A percentile compares a stretch with the other conserved stretches of the same genome.
Evolutionary conservation across 257 asterid genomes (phyloP).

Genomic region (Vinca minor): DNA sequence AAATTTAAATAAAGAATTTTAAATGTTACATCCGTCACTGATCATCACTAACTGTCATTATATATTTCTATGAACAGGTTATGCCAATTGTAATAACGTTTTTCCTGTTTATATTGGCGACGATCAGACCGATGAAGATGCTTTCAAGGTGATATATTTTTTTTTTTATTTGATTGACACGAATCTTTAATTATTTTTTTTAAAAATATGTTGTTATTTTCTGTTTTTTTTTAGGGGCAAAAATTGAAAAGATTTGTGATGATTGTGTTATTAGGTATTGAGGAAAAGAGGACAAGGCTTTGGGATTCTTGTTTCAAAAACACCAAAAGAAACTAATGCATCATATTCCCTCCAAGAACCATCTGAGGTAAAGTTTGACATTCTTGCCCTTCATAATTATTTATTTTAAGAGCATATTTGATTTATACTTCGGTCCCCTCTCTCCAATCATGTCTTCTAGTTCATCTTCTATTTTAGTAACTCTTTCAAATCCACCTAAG

Average conservation of each 20-base stretch:
- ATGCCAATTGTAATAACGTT: constrained; percentile 48
- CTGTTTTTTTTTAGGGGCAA: not conserved
- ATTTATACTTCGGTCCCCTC: too few species aligned
- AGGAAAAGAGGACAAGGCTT: constrained; percentile 74
- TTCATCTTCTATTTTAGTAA: too few species aligned
- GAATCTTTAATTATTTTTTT: not conserved
- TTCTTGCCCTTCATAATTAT: not conserved
- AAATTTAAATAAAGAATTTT: too few species aligned
- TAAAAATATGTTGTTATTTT: too few species aligned
- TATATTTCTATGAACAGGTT: constrained; percentile 25
- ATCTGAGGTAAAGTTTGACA: constrained; percentile 44
- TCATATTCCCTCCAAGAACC: constrained; percentile 86
- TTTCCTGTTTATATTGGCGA: constrained; percentile 88
- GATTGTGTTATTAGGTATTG: constrained; percentile 39
- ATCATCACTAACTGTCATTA: constrained; percentile 6
- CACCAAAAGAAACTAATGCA: constrained; percentile 74
- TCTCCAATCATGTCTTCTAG: too few species aligned
- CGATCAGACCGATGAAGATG: constrained; percentile 88
- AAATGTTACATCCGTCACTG: not conserved
- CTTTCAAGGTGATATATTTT: constrained; percentile 59
- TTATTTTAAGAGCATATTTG: not conserved
- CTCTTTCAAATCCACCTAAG: too few species aligned
- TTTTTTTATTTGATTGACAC: not conserved
- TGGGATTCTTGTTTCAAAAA: constrained; percentile 83
- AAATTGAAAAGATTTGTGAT: not conserved